These are phyloP conservation scores for Penicillium sclerotiorum DNA, from an alignment of 2,329 filamentous ascomycete genomes.

Conservation along the genomic window DNA sequence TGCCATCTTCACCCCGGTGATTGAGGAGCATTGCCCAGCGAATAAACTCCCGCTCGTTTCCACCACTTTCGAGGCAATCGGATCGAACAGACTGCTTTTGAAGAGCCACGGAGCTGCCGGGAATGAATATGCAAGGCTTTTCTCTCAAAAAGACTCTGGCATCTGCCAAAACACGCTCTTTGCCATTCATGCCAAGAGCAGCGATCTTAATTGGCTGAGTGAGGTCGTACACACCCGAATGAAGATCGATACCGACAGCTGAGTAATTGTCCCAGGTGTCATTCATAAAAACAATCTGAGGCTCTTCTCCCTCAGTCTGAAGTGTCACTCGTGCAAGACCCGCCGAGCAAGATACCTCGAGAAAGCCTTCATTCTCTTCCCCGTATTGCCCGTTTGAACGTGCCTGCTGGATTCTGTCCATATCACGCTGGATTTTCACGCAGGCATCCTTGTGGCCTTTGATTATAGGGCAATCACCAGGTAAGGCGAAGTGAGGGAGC, in stretches of 20 bases:
- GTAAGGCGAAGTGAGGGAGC: slow-evolving; percentile 26
- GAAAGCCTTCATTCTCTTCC: background rate
- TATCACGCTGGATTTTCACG: too few species aligned
- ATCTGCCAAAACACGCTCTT: slow-evolving; percentile 33
- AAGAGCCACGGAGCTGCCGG: slow-evolving; percentile 42
- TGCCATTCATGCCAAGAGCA: slow-evolving; percentile 47
- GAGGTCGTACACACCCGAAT: too few species aligned
- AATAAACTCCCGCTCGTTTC: slow-evolving; percentile 19
- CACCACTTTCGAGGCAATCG: background rate
- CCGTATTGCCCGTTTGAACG: too few species aligned
- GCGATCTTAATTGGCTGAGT: slow-evolving; percentile 34
- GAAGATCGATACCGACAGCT: too few species aligned
- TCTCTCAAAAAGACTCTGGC: slow-evolving; percentile 39
- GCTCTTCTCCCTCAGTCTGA: slow-evolving; percentile 19
- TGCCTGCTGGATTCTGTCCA: too few species aligned
- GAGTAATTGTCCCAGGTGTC: too few species aligned
- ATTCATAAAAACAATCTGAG: slow-evolving; percentile 26
- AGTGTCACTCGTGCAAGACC: slow-evolving; percentile 11
- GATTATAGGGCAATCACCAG: slow-evolving; percentile 24
- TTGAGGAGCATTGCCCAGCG: slow-evolving; percentile 22
- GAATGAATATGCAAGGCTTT: slow-evolving; percentile 40
- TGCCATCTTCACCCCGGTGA: slow-evolving; percentile 7
- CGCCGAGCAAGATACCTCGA: slow-evolving; percentile 8
- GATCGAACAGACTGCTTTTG: slow-evolving; percentile 39
- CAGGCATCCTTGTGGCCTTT: slow-evolving; percentile 19